phyloP scores from a whole-genome alignment of 345 rosid genomes.

The Anacardium occidentale region DNA sequence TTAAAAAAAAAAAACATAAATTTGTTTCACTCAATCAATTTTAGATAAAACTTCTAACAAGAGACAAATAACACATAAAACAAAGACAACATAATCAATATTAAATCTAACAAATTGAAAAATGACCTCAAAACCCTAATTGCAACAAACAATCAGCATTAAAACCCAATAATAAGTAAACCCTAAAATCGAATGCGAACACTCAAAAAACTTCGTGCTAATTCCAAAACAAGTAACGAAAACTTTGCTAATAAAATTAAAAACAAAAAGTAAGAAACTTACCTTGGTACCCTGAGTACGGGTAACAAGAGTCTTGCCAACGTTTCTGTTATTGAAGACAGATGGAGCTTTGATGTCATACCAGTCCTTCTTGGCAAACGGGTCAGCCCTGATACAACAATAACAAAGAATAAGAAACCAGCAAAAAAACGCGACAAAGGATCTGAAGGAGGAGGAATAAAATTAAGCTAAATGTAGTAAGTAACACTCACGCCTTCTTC shows the following conservation, averaged over 20 bases:
- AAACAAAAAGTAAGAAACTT: neutral
- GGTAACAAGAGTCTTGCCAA: slow-evolving; percentile 87
- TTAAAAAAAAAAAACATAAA: too few relatives aligned
- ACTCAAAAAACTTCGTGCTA: neutral
- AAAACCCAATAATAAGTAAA: neutral
- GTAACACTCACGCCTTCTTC: slow-evolving; percentile 79
- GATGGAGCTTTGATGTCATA: slow-evolving; percentile 95
- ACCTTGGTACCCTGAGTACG: slow-evolving; percentile 99
- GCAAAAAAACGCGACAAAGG: neutral
- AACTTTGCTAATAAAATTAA: neutral
- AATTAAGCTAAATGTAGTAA: neutral
- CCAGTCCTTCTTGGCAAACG: slow-evolving; percentile 97
- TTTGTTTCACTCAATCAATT: too few relatives aligned
- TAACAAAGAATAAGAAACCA: neutral
- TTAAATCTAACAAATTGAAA: neutral
- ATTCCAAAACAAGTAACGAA: neutral
- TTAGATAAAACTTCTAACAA: too few relatives aligned
- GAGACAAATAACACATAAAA: neutral
- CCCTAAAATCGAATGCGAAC: too few relatives aligned
- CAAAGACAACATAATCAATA: neutral
- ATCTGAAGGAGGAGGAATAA: neutral
- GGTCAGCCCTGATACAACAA: slow-evolving; percentile 58
- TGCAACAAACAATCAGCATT: neutral
- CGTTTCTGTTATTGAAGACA: slow-evolving; percentile 53
- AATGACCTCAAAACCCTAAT: neutral